Evolutionary conservation across 1,284 basidiomycete genomes (phyloP).

Genomic region (Papiliotrema terrestris): DNA sequence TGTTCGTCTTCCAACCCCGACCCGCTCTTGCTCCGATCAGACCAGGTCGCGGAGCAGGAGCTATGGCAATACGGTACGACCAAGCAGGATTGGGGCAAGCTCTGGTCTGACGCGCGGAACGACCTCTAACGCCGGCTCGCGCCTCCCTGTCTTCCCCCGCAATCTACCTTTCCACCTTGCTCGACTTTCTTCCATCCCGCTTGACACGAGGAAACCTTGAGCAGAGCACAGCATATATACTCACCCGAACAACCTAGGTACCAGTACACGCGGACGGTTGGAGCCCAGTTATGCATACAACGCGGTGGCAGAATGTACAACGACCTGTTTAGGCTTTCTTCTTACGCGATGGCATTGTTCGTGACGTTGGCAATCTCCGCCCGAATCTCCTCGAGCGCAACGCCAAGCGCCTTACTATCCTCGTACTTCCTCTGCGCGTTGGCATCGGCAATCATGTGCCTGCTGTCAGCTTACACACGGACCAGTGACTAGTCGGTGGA

Average conservation of each 20-base stretch:
- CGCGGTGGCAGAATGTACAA: neutral
- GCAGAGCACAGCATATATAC: no score
- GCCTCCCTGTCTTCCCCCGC: no score
- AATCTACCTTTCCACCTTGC: no score
- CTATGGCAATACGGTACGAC: neutral
- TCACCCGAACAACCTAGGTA: no score
- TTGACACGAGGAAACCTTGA: no score
- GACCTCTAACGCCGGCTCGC: no score
- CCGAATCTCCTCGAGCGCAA: constrained; percentile 72
- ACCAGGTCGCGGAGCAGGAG: neutral
- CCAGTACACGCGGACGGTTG: no score
- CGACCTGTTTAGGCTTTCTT: neutral
- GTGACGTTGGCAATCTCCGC: constrained; percentile 68
- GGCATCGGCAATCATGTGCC: constrained; percentile 60
- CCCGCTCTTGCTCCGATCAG: no score
- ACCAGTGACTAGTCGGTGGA: no score
- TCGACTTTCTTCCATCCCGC: no score
- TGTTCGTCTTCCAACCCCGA: no score
- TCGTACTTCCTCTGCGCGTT: constrained; percentile 82
- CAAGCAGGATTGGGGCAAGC: neutral
- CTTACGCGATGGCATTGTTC: constrained; percentile 10
- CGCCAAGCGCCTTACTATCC: constrained; percentile 72
- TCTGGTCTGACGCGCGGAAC: neutral
- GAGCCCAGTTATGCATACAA: neutral
- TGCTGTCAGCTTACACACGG: neutral